Conservation (phyloP, 1,284 basidiomycete genomes). For the Heterobasidion occidentale region DNA sequence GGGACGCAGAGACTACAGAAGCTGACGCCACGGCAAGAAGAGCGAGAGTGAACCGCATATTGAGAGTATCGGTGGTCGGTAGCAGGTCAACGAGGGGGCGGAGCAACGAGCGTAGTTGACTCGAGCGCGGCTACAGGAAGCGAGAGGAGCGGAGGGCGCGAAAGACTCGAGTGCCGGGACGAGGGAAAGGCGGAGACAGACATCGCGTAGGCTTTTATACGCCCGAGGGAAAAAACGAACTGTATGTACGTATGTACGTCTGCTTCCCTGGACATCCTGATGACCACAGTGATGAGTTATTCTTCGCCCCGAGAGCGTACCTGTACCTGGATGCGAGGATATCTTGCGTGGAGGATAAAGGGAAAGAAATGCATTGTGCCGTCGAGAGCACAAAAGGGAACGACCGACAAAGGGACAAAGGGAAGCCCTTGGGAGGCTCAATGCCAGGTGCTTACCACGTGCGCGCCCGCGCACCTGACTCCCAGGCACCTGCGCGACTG, state of each 20-base stretch:
- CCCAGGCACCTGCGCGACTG: not conserved
- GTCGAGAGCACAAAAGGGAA: not conserved
- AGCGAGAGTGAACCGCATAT: conserved; percentile 49
- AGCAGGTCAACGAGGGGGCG: conserved; percentile 1
- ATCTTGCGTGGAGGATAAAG: no score
- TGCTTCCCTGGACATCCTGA: no score
- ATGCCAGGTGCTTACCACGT: not conserved
- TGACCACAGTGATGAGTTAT: no score
- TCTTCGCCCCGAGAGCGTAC: no score
- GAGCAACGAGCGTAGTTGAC: not conserved
- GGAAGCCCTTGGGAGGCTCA: not conserved
- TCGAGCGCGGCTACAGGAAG: not conserved
- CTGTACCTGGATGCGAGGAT: no score
- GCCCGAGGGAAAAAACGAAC: not conserved
- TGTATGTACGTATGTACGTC: no score
- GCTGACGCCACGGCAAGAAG: conserved; percentile 30
- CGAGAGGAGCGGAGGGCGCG: not conserved
- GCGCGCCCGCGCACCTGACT: not conserved
- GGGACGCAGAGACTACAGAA: conserved; percentile 26
- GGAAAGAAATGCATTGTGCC: not conserved
- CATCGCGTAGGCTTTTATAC: not conserved
- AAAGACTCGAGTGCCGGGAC: not conserved
- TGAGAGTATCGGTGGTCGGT: conserved; percentile 11
- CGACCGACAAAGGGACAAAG: not conserved
- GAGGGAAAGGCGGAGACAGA: not conserved